These are phyloP conservation scores for Globisporangium ultimum DNA, from an alignment of 352 stramenopile species.

Conservation along the genomic window DNA sequence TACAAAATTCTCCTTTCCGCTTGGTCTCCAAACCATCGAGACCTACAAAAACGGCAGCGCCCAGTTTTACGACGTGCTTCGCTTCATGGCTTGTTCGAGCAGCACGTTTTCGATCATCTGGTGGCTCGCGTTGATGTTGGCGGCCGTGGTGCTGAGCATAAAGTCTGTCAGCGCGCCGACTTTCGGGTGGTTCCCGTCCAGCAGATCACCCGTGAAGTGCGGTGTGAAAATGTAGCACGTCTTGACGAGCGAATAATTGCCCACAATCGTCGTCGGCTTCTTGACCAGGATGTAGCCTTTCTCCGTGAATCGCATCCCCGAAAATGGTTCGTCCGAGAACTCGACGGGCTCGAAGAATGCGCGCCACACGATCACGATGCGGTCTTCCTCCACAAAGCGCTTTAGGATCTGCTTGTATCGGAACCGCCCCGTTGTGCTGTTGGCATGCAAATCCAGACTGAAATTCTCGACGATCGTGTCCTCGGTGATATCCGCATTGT, in stretches of 20 bases:
- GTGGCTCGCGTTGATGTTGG: constrained; percentile 19
- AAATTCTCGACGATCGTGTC: constrained; percentile 60
- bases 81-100: constrained; percentile 23
- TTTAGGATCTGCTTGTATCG: constrained; percentile 46
- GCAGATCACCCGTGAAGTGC: constrained; percentile 6
- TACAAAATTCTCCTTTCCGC: no score
- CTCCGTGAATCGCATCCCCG: constrained; percentile 25
- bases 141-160: constrained; percentile 26
- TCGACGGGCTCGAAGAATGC: constrained; percentile 27
- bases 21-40: no score
- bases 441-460: constrained; percentile 48
- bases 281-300: constrained; percentile 25
- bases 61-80: no score
- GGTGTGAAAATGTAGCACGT: constrained; percentile 56
- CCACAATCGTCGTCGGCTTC: constrained; percentile 9
- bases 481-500: constrained; percentile 18
- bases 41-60: no score
- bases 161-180: constrained; percentile 36
- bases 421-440: constrained; percentile 41
- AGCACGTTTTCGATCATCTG: constrained; percentile 57
- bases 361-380: constrained; percentile 50
- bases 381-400: constrained; percentile 42
- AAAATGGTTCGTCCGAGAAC: constrained; percentile 23
- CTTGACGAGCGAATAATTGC: constrained; percentile 27
- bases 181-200: constrained; percentile 15